A percentile compares a stretch with the other conserved stretches of the same genome.
Evolutionary conservation across 805 yeast genomes (phyloP).

Genomic region (Candida glaebosa): DNA sequence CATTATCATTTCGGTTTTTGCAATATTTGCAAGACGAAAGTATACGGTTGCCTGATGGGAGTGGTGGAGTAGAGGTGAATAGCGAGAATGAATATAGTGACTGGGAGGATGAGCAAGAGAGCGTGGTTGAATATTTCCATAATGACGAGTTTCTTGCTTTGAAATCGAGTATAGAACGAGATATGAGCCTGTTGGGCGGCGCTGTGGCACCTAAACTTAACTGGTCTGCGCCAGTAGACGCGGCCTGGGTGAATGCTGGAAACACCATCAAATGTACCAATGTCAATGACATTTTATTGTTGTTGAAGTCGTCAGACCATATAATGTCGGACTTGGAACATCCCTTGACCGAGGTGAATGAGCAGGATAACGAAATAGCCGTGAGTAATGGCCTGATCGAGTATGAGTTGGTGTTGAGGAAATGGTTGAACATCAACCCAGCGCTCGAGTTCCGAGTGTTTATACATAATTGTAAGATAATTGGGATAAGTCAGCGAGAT

Average conservation of each 20-base stretch:
- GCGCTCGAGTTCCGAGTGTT: conserved; percentile 90
- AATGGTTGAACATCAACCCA: conserved; percentile 84
- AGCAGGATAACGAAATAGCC: conserved; percentile 14
- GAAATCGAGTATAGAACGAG: conserved; percentile 37
- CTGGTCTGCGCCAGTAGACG: conserved; percentile 97
- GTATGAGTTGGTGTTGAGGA: conserved; percentile 69
- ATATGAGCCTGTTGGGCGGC: conserved; percentile 47
- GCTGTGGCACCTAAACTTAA: conserved; percentile 84
- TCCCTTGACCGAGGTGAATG: conserved; percentile 53
- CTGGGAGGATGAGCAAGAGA: conserved; percentile 53
- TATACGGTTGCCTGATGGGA: conserved; percentile 17
- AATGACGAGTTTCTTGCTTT: not conserved
- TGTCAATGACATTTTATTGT: conserved; percentile 72
- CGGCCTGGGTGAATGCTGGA: conserved; percentile 84
- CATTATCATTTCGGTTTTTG: conserved; percentile 32
- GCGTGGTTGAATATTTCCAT: conserved; percentile 4
- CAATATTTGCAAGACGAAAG: conserved; percentile 29
- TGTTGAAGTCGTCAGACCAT: conserved; percentile 85
- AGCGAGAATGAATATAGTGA: conserved; percentile 71
- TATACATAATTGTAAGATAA: conserved; percentile 56
- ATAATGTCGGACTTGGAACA: conserved; percentile 78
- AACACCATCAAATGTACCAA: conserved; percentile 70
- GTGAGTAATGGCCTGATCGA: conserved; percentile 17
- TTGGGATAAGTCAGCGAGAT: conserved; percentile 85
- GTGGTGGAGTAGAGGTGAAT: conserved; percentile 20